Evolutionary conservation across 805 yeast genomes (phyloP).

Genomic region (Candida tibetensis): DNA sequence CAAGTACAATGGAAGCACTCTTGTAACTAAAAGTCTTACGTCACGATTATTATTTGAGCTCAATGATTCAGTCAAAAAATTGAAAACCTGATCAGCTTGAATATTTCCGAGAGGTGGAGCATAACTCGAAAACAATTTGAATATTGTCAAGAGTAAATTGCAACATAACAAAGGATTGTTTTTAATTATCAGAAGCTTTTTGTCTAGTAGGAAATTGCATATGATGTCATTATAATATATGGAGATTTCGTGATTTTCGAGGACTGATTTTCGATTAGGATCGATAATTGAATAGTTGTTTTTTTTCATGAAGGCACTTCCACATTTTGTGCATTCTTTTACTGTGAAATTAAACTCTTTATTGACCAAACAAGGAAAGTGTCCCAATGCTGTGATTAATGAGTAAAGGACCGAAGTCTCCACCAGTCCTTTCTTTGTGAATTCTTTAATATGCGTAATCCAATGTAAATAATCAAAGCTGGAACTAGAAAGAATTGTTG

Average conservation of each 20-base stretch:
- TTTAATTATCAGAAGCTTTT: too few species aligned
- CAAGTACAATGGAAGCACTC: slow-evolving; percentile 54
- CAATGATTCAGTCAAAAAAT: slow-evolving; percentile 40
- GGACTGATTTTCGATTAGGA: slow-evolving; percentile 19
- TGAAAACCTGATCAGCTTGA: slow-evolving; percentile 31
- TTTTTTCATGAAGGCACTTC: slow-evolving; percentile 20
- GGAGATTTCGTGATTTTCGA: slow-evolving; percentile 21
- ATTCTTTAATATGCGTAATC: slow-evolving; percentile 18
- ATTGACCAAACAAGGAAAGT: slow-evolving; percentile 41
- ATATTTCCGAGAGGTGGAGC: slow-evolving; percentile 40
- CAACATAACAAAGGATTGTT: slow-evolving; percentile 27
- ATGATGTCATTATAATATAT: slow-evolving; percentile 24
- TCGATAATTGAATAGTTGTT: slow-evolving; percentile 24
- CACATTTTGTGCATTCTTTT: slow-evolving; percentile 39
- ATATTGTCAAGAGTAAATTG: slow-evolving; percentile 47
- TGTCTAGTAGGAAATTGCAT: slow-evolving; percentile 16
- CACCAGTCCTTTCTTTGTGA: slow-evolving; percentile 8
- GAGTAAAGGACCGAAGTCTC: slow-evolving; percentile 15
- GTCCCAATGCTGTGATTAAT: slow-evolving; percentile 38
- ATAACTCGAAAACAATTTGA: slow-evolving; percentile 51
- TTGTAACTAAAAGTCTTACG: slow-evolving; percentile 50
- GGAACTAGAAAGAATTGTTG: slow-evolving; percentile 2
- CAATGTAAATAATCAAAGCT: slow-evolving; percentile 16
- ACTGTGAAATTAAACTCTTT: slow-evolving; percentile 32
- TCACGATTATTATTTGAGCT: slow-evolving; percentile 47